These are phyloP conservation scores for Xylariales sp. DNA, from an alignment of 2,329 filamentous ascomycete genomes.

Conservation along the genomic window DNA sequence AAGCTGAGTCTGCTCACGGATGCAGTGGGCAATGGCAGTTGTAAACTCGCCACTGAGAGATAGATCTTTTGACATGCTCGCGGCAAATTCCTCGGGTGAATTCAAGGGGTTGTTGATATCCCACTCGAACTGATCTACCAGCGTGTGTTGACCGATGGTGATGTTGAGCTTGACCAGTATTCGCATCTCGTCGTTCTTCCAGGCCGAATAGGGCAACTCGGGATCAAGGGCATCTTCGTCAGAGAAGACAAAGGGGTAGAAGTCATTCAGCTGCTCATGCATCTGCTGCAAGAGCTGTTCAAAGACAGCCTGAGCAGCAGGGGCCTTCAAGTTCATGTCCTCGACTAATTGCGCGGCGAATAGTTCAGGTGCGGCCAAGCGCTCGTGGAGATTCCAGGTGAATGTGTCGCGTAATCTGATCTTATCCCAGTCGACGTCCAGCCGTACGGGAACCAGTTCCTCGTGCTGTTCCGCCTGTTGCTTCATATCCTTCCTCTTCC, in stretches of 20 bases:
- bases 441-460: constrained; percentile 81
- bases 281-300: constrained; percentile 65
- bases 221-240: constrained; percentile 89
- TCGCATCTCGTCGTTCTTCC: constrained; percentile 99
- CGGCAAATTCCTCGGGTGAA: constrained; percentile 90
- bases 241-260: constrained; percentile 85
- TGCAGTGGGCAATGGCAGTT: constrained; percentile 95
- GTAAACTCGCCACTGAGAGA: constrained; percentile 93
- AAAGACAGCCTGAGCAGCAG: constrained; percentile 59
- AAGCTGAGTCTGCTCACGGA: constrained; percentile 90
- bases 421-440: constrained; percentile 95
- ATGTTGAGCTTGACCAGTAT: constrained; percentile 95
- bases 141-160: constrained; percentile 88
- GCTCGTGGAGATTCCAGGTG: constrained; percentile 96
- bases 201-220: constrained; percentile 83
- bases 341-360: constrained; percentile 90
- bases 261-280: constrained; percentile 85
- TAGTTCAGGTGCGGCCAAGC: constrained; percentile 70
- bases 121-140: constrained; percentile 98
- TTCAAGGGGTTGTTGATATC: constrained; percentile 95
- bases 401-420: constrained; percentile 95
- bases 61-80: constrained; percentile 82
- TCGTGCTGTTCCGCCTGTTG: constrained; percentile 87
- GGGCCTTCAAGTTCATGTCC: constrained; percentile 76
- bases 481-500: constrained; percentile 73